Conservation (phyloP, 75 land plant species). For the Isoetes taiwanensis region DNA sequence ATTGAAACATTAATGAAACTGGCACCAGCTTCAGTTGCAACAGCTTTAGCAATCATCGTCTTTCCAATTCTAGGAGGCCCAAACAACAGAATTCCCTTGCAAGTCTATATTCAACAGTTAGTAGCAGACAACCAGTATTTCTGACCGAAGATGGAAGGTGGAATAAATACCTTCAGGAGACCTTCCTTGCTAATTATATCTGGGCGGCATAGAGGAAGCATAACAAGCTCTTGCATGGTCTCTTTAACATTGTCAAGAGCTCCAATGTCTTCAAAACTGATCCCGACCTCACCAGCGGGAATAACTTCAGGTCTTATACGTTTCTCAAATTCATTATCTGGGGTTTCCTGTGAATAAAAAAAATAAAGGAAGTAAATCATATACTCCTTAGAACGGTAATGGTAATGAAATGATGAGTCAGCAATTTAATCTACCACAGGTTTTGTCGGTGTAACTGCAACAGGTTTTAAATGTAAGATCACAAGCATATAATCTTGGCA, state of each 20-base stretch:
- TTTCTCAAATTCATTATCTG: conserved; percentile 91
- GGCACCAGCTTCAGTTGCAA: conserved; percentile 84
- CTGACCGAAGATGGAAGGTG: neutral
- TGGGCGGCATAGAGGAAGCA: conserved; percentile 77
- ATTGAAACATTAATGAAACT: conserved; percentile 89
- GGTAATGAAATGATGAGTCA: too few species aligned
- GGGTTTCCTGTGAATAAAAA: conserved; percentile 56
- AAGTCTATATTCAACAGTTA: conserved; percentile 37
- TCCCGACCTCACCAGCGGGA: conserved; percentile 63
- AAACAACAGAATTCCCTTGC: conserved; percentile 75
- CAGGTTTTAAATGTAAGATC: too few species aligned
- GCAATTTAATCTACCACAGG: too few species aligned
- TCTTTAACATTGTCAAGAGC: conserved; percentile 69
- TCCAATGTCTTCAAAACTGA: conserved; percentile 73
- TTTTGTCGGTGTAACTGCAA: too few species aligned
- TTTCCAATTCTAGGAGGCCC: conserved; percentile 94
- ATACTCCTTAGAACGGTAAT: too few species aligned
- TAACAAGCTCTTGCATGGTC: conserved; percentile 74
- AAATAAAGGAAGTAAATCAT: too few species aligned
- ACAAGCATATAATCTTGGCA: too few species aligned
- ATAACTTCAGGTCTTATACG: conserved; percentile 83
- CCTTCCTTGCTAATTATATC: conserved; percentile 68
- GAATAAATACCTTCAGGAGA: conserved; percentile 34
- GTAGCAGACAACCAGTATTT: neutral
- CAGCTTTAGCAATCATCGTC: conserved; percentile 90